Evolutionary conservation across 2,329 filamentous ascomycete genomes (phyloP), one percentile per base, ranked within the genome.

Genomic region (Chrysoporthe cubensis): DNA sequence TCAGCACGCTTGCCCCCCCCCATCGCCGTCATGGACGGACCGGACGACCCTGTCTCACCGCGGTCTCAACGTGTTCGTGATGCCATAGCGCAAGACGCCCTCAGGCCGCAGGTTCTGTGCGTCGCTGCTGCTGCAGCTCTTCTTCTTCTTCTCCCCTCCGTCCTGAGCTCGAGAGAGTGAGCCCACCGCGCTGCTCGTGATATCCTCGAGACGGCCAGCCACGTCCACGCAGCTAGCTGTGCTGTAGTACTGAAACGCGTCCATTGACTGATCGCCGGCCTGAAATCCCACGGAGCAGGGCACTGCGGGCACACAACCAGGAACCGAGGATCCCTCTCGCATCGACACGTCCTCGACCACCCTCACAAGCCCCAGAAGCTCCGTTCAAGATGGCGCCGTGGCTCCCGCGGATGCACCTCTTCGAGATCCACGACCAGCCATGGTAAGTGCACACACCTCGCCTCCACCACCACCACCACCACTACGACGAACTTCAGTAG

Each of bases 371-470:
- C 9, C n/a, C 7, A 34, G 4, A 8, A 58, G 26, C 26, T 8
- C 6, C 5, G 32, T 18, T 21, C 54, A 72, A 68, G 60, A 85
- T 85, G 81, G 79, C 83, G 54, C 82, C 85, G 61, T 78, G 84
- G 50, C 76, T 87, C 66, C 87, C 85, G 8, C 84, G 87, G 9
- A 80, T 89, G 77, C 87, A 91, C 75, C 83, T 90, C 72, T 88
- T 88, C 71, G 89, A 91, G 80, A 88, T 91, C 70, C 85, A 88
- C 71, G 89, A 91, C 74, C 87, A 90, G 76, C 72, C 84, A 66
- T 91, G 89, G 89, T 90, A 80, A 67, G 78, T 71, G 7, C n/a
- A 34, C 18, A 0, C 46, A 3, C 34, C 54, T 6, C 16, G 11
- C 37, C 40, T 21, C 37, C 14, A n/a, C 3, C 8, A 11, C 40